A percentile compares a stretch with the other conserved stretches of the same genome.
These are phyloP conservation scores for Kwoniella sp. DNA, from an alignment of 768 basidiomycete genomes.

Conservation along the genomic window DNA sequence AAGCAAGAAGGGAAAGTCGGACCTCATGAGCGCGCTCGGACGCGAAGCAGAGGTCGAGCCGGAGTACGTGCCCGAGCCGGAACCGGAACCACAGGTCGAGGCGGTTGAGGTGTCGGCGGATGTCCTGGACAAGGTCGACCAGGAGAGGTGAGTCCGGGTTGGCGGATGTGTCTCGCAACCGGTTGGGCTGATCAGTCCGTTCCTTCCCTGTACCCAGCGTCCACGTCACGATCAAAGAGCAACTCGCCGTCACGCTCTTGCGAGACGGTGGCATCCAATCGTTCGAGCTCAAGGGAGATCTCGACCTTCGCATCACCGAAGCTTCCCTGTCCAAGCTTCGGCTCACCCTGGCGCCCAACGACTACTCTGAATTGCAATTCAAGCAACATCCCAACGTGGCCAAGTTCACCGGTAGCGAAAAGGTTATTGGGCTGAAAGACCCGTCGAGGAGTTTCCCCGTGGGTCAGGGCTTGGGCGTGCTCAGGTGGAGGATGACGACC, in stretches of 20 bases:
- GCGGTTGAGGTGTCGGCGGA: constrained; percentile 44
- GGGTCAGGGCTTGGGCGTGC: constrained; percentile 71
- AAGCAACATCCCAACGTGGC: constrained; percentile 95
- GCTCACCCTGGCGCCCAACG: constrained; percentile 59
- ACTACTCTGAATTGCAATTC: constrained; percentile 69
- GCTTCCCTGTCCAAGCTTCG: constrained; percentile 66
- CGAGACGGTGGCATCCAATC: constrained; percentile 87
- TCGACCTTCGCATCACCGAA: constrained; percentile 83
- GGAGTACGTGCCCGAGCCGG: constrained; percentile 33
- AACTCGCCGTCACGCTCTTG: constrained; percentile 70
- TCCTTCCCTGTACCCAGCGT: constrained; percentile 57
- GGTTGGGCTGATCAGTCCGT: neutral
- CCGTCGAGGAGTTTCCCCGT: constrained; percentile 77
- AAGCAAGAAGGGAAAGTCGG: constrained; percentile 81
- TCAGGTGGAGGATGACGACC: constrained; percentile 87
- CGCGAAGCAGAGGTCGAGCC: constrained; percentile 56
- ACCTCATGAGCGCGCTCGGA: constrained; percentile 72
- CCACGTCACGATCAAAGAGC: constrained; percentile 80
- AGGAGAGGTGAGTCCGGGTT: constrained; percentile 62
- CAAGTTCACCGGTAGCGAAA: constrained; percentile 64
- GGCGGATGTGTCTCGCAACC: neutral
- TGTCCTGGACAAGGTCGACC: constrained; percentile 65
- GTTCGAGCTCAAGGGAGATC: constrained; percentile 89
- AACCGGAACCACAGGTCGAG: constrained; percentile 53
- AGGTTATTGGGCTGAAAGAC: constrained; percentile 79